Base-by-base conservation (phyloP, 1,139 yeast genomes). In the Saccharomyces hybrid region DNA sequence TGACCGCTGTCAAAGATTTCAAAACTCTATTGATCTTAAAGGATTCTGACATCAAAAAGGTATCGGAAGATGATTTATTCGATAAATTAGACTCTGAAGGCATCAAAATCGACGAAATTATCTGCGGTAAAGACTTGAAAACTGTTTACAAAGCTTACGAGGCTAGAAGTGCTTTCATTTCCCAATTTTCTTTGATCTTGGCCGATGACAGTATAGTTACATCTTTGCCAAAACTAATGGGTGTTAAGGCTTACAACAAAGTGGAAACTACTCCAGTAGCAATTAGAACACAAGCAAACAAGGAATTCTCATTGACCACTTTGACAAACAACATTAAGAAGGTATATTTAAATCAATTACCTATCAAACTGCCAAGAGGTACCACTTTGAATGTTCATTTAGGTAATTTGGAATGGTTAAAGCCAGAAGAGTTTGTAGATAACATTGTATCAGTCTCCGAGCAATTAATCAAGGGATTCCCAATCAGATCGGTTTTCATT, bases 141-240 rank as follows among this genome's bases (percentile, higher is more conserved):
- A 82, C 84, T 19, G 84, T 81, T 55, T 86, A 79, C 73, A 84
- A 84, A 69, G 78, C 83, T 46, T 86, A 73, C 61, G 93, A 86
- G 69, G 80, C 84, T 62, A 82, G 86, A 70, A 83, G 91, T 73
- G 82, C 82, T 59, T 77, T 86, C 57, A 71, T 76, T 53, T 66
- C 74, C 9, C 80, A 78, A 53, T 84, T 77, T 65, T 96, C 91
- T 65, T 64, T 90, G 58, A 88, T 93, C 69, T 70, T 93, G 52
- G 84, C 88, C 51, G 98, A 93, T 72, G 96, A 90, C 62, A 84
- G 86, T 46, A 77, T 91, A 51, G 77, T 89, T 55, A 83, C 90
- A 52, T 76, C 88, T 58, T 78, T 91, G 74, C 99, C 99, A 53
- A 83, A 84, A 61, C 73, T 86, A 48, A 75, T 93, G 60, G 97